Percentiles rank a stretch among this genome's conserved stretches.
These are phyloP conservation scores for Penicillium thymicola DNA, from an alignment of 2,329 filamentous ascomycete genomes.

Conservation along the genomic window DNA sequence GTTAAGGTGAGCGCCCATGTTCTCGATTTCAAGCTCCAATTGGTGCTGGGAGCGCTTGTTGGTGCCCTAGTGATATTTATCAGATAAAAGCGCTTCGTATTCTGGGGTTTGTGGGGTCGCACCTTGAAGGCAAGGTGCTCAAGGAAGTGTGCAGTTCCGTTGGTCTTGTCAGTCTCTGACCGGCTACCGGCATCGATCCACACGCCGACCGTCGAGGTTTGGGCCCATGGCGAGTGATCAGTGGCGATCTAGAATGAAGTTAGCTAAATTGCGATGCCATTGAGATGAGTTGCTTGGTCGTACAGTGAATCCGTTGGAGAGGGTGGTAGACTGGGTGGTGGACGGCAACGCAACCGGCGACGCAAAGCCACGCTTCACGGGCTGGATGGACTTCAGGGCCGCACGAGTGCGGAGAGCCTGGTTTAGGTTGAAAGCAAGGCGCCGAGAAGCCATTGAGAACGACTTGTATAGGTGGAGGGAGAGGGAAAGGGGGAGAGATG, in stretches of 20 bases:
- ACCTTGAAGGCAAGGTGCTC: conserved; percentile 99
- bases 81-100: conserved; percentile 6
- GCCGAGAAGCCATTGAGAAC: conserved; percentile 83
- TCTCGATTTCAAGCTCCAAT: conserved; percentile 98
- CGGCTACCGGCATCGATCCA: conserved; percentile 99
- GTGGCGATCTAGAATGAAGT: conserved; percentile 73
- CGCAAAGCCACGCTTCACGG: conserved; percentile 82
- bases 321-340: conserved; percentile 91
- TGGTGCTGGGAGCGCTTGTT: conserved; percentile 93
- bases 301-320: conserved; percentile 97
- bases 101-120: conserved; percentile 25
- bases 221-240: conserved; percentile 95
- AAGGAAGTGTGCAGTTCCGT: conserved; percentile 98
- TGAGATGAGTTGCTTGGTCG: conserved; percentile 25
- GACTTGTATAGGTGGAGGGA: conserved; percentile 32
- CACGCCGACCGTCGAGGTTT: conserved; percentile 96
- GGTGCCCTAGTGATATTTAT: conserved; percentile 61
- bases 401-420: conserved; percentile 84
- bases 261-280: conserved; percentile 28
- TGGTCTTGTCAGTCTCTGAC: conserved; percentile 96
- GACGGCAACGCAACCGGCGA: conserved; percentile 70
- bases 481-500: conserved; percentile 46
- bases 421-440: conserved; percentile 92
- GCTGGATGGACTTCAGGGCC: conserved; percentile 73
- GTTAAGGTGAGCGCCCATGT: conserved; percentile 99